These are phyloP conservation scores for Starmerella floris DNA, from an alignment of 805 yeast genomes.

Conservation along the genomic window DNA sequence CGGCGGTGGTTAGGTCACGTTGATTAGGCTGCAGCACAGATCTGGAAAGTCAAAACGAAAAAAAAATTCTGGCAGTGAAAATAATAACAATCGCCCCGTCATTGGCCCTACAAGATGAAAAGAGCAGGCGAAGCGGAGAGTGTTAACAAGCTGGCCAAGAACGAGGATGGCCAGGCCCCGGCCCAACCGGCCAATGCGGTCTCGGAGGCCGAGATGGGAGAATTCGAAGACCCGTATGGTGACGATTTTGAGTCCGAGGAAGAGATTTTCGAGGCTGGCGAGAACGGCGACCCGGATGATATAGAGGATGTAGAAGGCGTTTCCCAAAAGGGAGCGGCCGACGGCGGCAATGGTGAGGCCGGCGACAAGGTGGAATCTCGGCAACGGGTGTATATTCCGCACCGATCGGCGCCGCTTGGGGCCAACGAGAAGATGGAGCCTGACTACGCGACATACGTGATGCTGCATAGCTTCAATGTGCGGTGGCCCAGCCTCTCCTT, in stretches of 20 bases:
- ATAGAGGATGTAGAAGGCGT: conserved; percentile 38
- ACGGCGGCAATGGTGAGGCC: conserved; percentile 22
- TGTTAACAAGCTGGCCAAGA: conserved; percentile 10
- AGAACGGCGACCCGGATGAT: conserved; percentile 80
- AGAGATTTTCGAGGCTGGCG: conserved; percentile 54
- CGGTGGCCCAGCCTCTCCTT: conserved; percentile 96
- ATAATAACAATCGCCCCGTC: too few species aligned
- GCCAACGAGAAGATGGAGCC: conserved; percentile 95
- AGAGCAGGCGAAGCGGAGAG: conserved; percentile 13
- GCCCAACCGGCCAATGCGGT: conserved; percentile 1
- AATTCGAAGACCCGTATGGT: conserved; percentile 48
- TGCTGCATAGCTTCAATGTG: conserved; percentile 84
- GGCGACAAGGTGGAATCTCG: conserved; percentile 27
- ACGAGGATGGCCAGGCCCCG: conserved; percentile 4
- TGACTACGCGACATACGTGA: conserved; percentile 89
- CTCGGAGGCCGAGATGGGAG: conserved; percentile 30
- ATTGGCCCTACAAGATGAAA: conserved; percentile 17
- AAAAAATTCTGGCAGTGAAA: too few species aligned
- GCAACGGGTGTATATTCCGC: conserved; percentile 59
- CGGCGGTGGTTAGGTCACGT: too few species aligned
- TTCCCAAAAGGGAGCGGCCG: conserved; percentile 28
- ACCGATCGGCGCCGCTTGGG: conserved; percentile 76
- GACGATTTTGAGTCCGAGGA: conserved; percentile 82
- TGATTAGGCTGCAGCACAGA: too few species aligned
- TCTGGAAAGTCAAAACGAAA: too few species aligned